Percentiles rank a stretch among this genome's conserved stretches.
phyloP scores from a whole-genome alignment of 164 flowering plant genomes.

The Vitis vinifera region ASM3070453v1 NC_081812.1:16292501-16293000 shows the following conservation, averaged over 20 bases:
- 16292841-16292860: background rate
- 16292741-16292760: background rate
- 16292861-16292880: background rate
- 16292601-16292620: constrained; percentile 75
- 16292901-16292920: background rate
- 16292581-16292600: constrained; percentile 41
- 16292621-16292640: constrained; percentile 68
- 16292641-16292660: constrained; percentile 69
- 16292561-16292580: background rate
- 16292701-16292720: constrained; percentile 78
- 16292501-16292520: background rate
- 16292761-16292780: constrained; percentile 6
- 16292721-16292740: constrained; percentile 52
- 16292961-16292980: background rate
- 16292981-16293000: background rate
- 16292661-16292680: constrained; percentile 69
- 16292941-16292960: background rate
- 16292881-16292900: background rate
- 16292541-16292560: background rate
- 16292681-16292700: constrained; percentile 56
- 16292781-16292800: constrained; percentile 13
- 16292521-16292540: background rate
- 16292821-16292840: constrained; percentile 1
- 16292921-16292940: background rate
- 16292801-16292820: background rate